Base-by-base conservation (phyloP, 1,284 basidiomycete genomes). In the Ceratobasidium papillatum region DNA sequence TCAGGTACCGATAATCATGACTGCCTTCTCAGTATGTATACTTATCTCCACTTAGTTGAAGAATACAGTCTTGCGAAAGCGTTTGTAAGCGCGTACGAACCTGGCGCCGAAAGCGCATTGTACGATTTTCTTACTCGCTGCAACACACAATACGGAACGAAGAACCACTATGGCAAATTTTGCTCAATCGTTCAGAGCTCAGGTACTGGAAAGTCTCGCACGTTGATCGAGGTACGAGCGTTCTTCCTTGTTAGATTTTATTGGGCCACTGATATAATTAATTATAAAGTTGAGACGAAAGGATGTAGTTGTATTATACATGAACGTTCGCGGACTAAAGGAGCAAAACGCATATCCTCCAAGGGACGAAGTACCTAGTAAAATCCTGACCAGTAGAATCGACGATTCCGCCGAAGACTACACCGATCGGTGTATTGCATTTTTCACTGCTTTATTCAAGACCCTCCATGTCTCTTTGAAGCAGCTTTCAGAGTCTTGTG, bases 121-220 rank as follows among this genome's bases (percentile, higher is more conserved):
- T 65, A 65, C 43, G 27, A 49, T 3, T 65, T 49, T 34, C n/a
- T 65, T 30, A 47, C 41, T 17, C 2, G 30, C 5, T 65, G 63
- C 45, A 32, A 51, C 45, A 25, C 25, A 17, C 2, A 49, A 14
- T 65, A 22, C 32, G 11, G 4, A n/a, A n/a, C 32, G 9, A 49
- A 34, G 3, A 47, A 47, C 27, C 19, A 65, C 47, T 65, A 68
- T 36, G 51, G 30, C 32, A 68, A 68, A 41, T 54, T 68, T 34
- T 68, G 27, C 30, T 54, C 65, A 5, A 34, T 68, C 34, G 65
- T 68, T 41, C 65, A 68, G 34, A 68, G 65, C 34, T 68, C 65
- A 12, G 65, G 65, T 8, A 68, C 65, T 22, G 65, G 65, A 25
- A 68, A 68, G n/a, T 38, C 65, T 25, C 65, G 65, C 8, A 36